These are phyloP conservation scores for Pseudocercospora cruenta DNA, from an alignment of 2,329 filamentous ascomycete genomes.

Conservation along the genomic window DNA sequence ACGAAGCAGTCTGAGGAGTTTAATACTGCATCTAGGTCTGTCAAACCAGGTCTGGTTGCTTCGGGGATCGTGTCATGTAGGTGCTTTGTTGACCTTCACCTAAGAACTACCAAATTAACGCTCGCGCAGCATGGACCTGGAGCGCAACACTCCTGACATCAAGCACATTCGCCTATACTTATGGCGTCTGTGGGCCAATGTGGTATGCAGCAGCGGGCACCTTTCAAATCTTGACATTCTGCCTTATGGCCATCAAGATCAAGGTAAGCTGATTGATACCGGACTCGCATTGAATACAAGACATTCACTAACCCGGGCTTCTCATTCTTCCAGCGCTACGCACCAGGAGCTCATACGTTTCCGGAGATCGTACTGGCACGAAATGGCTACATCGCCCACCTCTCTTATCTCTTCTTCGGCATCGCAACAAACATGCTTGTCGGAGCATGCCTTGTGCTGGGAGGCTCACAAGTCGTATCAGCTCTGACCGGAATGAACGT, in stretches of 20 bases:
- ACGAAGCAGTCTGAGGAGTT: constrained; percentile 69
- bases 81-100: background rate
- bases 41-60: constrained; percentile 84
- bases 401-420: constrained; percentile 44
- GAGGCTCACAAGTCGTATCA: constrained; percentile 51
- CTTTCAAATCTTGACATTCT: constrained; percentile 50
- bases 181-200: constrained; percentile 43
- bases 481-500: constrained; percentile 50
- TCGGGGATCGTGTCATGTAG: constrained; percentile 73
- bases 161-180: constrained; percentile 42
- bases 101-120: background rate
- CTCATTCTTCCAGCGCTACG: constrained; percentile 26
- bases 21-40: constrained; percentile 80
- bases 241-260: constrained; percentile 49
- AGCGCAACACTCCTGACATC: constrained; percentile 41
- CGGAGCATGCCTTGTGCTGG: constrained; percentile 49
- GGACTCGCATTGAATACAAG: background rate
- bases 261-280: constrained; percentile 39
- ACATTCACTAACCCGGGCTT: background rate
- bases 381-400: constrained; percentile 38
- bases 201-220: constrained; percentile 51
- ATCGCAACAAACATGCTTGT: constrained; percentile 50
- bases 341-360: constrained; percentile 46
- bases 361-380: constrained; percentile 48
- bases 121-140: constrained; percentile 75